phyloP scores from a whole-genome alignment of 164 flowering plant species.

The Berberis thunbergii region DNA sequence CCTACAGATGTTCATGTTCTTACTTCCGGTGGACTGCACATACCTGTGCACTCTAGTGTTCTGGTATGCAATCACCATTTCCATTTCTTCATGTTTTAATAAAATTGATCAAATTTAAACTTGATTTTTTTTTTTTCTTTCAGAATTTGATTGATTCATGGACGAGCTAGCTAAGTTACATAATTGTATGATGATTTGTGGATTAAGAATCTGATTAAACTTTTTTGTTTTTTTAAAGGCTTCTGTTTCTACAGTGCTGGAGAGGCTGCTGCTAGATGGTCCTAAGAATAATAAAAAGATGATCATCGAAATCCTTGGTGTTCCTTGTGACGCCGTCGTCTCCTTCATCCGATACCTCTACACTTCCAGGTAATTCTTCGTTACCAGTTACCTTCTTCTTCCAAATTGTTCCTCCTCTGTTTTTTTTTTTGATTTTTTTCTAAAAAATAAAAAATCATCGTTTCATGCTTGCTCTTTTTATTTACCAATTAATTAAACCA shows the following conservation, averaged over 20 bases:
- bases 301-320: constrained; percentile 24
- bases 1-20: constrained; percentile 8
- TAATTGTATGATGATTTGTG: neutral
- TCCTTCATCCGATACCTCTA: constrained; percentile 23
- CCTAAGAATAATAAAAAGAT: constrained; percentile 30
- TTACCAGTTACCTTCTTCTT: no score
- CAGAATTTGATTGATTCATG: neutral
- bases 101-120: no score
- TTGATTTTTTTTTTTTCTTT: neutral
- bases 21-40: constrained; percentile 20
- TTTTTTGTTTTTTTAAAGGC: constrained; percentile 19
- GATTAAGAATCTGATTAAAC: neutral
- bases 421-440: no score
- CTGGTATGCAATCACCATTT: constrained; percentile 10
- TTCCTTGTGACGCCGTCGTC: constrained; percentile 24
- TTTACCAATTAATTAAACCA: neutral
- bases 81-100: no score
- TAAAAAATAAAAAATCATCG: no score
- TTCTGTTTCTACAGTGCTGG: constrained; percentile 48
- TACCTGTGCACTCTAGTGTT: constrained; percentile 17
- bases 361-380: constrained; percentile 13
- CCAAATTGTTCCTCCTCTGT: neutral
- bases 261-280: constrained; percentile 41
- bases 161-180: no score
- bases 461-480: neutral